Conservation (phyloP, 129 eudicot species). For the Saposhnikovia divaricata region DNA sequence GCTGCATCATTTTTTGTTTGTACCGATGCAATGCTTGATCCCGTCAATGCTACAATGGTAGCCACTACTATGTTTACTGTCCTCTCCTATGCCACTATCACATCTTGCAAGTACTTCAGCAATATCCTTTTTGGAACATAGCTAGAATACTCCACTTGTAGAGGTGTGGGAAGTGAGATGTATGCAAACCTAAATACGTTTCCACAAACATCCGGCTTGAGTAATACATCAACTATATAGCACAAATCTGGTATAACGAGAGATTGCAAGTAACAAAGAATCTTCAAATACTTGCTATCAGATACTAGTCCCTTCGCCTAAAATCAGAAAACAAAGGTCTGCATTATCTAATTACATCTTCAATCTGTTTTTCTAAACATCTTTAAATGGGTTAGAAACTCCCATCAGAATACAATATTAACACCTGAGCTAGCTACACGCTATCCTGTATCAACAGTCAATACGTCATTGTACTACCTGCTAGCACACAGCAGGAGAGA, state of each 20-base stretch:
- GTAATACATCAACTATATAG: neutral
- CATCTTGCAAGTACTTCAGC: no score
- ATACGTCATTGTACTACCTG: slow-evolving; percentile 2
- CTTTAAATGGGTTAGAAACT: neutral
- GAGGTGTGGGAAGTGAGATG: neutral
- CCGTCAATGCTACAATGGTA: no score
- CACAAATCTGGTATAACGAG: neutral
- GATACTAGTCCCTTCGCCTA: neutral
- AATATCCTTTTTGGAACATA: neutral
- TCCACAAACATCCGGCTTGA: neutral
- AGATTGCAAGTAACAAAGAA: neutral
- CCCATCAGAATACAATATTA: slow-evolving; percentile 3
- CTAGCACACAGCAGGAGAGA: slow-evolving; percentile 1
- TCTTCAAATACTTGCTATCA: neutral
- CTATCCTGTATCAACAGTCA: slow-evolving; percentile 2
- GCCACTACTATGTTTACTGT: no score
- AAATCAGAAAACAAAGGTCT: neutral
- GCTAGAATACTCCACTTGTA: neutral
- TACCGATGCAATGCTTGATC: no score
- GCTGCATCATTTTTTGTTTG: no score
- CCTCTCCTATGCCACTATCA: no score
- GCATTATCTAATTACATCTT: slow-evolving; percentile 2
- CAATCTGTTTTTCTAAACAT: neutral
- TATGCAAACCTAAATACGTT: neutral
- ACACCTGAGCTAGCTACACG: slow-evolving; percentile 9